phyloP scores from a whole-genome alignment of 331 rosid genomes.

The Quercus phellos region DNA sequence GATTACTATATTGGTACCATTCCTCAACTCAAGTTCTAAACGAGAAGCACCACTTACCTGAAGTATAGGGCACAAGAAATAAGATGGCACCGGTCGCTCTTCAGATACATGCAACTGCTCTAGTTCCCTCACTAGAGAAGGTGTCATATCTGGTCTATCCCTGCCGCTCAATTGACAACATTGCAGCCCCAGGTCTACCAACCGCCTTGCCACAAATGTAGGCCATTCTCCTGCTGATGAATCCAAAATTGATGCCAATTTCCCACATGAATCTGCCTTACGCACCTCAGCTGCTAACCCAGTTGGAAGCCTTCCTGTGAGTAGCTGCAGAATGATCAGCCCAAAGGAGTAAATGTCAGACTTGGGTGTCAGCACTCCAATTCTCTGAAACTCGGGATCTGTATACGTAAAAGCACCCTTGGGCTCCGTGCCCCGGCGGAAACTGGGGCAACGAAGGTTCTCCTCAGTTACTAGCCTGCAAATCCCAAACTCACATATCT shows the following conservation, averaged over 20 bases:
- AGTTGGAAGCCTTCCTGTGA: conserved; percentile 62
- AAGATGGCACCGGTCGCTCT: conserved; percentile 73
- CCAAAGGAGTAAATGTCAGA: conserved; percentile 87
- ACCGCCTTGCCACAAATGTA: conserved; percentile 34
- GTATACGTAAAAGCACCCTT: conserved; percentile 62
- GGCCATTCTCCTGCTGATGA: conserved; percentile 89
- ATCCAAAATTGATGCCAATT: conserved; percentile 54
- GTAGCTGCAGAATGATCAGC: conserved; percentile 73
- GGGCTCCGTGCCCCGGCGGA: conserved; percentile 49
- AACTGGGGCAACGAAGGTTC: conserved; percentile 52
- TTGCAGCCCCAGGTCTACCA: conserved; percentile 71
- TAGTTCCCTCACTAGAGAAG: conserved; percentile 75
- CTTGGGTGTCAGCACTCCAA: conserved; percentile 63
- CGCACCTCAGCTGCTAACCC: conserved; percentile 57
- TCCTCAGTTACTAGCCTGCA: conserved; percentile 71
- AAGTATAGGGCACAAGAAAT: conserved; percentile 84
- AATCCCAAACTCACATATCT: conserved; percentile 77
- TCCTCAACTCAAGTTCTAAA: not conserved
- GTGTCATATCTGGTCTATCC: conserved; percentile 72
- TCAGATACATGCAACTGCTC: conserved; percentile 62
- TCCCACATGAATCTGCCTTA: conserved; percentile 53
- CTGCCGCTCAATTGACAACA: conserved; percentile 64
- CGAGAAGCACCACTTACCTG: conserved; percentile 42
- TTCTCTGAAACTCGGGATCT: conserved; percentile 77
- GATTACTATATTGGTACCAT: not conserved